A percentile compares a stretch with the other conserved stretches of the same genome.
phyloP scores from a whole-genome alignment of 371 early-diverging fungal genomes.

The Rhizomucor pusillus region DNA sequence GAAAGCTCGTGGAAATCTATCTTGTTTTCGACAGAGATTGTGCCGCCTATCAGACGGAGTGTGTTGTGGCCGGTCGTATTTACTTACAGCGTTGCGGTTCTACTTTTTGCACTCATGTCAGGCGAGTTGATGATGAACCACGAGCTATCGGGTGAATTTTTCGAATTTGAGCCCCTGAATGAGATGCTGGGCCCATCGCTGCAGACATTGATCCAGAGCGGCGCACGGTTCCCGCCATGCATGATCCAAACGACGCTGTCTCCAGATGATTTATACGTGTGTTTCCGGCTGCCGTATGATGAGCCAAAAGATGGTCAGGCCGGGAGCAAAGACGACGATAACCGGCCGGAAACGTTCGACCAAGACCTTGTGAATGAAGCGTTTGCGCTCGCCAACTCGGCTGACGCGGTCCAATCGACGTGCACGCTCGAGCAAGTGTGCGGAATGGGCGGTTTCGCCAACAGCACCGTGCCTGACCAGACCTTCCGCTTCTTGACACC shows the following conservation, averaged over 20 bases:
- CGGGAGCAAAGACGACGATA: conserved; percentile 7
- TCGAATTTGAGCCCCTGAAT: conserved; percentile 23
- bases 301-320: background rate
- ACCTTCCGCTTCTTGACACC: conserved; percentile 75
- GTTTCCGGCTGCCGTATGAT: conserved; percentile 9
- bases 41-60: too few species aligned
- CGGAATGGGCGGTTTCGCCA: conserved; percentile 39
- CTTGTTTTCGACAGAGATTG: conserved; percentile 4
- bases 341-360: conserved; percentile 2
- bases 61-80: conserved; percentile 14
- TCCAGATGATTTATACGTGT: conserved; percentile 27
- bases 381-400: conserved; percentile 5
- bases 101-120: conserved; percentile 14
- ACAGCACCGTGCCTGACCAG: conserved; percentile 47
- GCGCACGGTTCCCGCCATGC: conserved; percentile 52
- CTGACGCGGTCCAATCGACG: background rate
- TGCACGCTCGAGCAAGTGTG: conserved; percentile 50
- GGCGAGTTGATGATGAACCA: conserved; percentile 22
- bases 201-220: conserved; percentile 36
- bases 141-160: conserved; percentile 19
- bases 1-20: conserved; percentile 8
- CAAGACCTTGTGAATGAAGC: conserved; percentile 3
- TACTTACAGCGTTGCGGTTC: conserved; percentile 11
- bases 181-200: conserved; percentile 21
- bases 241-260: conserved; percentile 40